Conservation (phyloP, 345 rosid genomes). For the Hibiscus mutabilis region DNA sequence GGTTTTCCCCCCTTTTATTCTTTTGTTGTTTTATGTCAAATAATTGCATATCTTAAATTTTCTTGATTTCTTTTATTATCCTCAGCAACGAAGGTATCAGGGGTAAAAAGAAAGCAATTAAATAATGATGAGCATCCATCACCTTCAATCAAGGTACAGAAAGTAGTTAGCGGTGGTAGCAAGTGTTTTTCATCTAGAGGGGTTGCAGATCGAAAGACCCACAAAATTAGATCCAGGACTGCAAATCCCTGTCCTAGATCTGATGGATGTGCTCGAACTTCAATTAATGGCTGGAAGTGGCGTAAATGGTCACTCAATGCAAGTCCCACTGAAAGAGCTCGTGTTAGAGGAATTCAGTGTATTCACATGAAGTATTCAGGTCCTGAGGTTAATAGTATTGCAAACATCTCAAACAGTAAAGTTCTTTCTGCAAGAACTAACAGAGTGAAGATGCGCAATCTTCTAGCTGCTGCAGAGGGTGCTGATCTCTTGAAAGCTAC, state of each 20-base stretch:
- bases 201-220: conserved; percentile 21
- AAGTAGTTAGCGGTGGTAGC: conserved; percentile 24
- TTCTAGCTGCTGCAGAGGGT: conserved; percentile 97
- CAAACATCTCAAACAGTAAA: conserved; percentile 43
- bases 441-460: conserved; percentile 91
- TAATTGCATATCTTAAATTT: neutral
- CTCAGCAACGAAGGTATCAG: conserved; percentile 38
- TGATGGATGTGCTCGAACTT: conserved; percentile 86
- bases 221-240: conserved; percentile 30
- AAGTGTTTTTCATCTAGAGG: conserved; percentile 31
- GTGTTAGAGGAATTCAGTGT: conserved; percentile 52
- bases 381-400: conserved; percentile 37
- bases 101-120: conserved; percentile 42
- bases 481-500: conserved; percentile 88
- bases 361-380: conserved; percentile 33
- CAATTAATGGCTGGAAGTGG: conserved; percentile 94
- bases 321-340: conserved; percentile 69
- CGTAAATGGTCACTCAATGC: conserved; percentile 84
- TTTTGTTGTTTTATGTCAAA: neutral
- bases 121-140: conserved; percentile 21
- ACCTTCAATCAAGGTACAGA: conserved; percentile 33
- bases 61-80: conserved; percentile 17
- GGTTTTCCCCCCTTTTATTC: conserved; percentile 16
- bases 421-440: conserved; percentile 95
- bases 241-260: conserved; percentile 52